Evolutionary conservation across 2,329 filamentous ascomycete genomes (phyloP).

Genomic region (Reticulascus tulasneorum): DNA sequence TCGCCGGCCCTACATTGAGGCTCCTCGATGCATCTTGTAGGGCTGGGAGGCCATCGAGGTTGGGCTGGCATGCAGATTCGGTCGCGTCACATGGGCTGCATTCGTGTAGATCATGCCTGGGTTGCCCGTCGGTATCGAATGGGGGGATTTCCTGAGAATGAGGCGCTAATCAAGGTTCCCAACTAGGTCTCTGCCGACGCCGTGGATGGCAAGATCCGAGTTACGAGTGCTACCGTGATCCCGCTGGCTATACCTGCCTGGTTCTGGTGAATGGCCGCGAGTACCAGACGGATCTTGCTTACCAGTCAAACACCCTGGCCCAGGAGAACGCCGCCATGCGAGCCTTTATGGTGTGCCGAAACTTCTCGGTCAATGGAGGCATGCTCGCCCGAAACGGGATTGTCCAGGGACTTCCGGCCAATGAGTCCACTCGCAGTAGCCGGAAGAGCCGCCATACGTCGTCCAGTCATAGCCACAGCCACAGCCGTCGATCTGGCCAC

Average conservation of each 20-base stretch:
- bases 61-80: conserved; percentile 30
- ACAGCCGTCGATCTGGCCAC: conserved; percentile 49
- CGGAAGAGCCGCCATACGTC: conserved; percentile 49
- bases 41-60: conserved; percentile 12
- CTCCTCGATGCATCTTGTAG: conserved; percentile 4
- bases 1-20: conserved; percentile 6
- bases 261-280: conserved; percentile 95
- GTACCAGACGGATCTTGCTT: conserved; percentile 86
- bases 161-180: conserved; percentile 28
- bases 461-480: conserved; percentile 31
- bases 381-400: conserved; percentile 73
- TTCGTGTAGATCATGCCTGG: conserved; percentile 7
- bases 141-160: conserved; percentile 1
- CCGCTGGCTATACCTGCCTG: conserved; percentile 78
- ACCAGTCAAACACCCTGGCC: conserved; percentile 76
- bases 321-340: conserved; percentile 93
- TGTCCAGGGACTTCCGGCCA: conserved; percentile 60
- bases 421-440: conserved; percentile 45
- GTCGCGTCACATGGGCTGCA: conserved; percentile 17
- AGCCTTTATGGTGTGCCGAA: conserved; percentile 95
- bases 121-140: conserved; percentile 1
- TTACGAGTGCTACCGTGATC: conserved; percentile 76
- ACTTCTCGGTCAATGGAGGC: conserved; percentile 94
- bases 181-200: conserved; percentile 83
- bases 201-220: conserved; percentile 89